These are phyloP conservation scores for Chlorencoelia australis DNA, from an alignment of 2,329 filamentous ascomycete genomes.

Conservation along the genomic window DNA sequence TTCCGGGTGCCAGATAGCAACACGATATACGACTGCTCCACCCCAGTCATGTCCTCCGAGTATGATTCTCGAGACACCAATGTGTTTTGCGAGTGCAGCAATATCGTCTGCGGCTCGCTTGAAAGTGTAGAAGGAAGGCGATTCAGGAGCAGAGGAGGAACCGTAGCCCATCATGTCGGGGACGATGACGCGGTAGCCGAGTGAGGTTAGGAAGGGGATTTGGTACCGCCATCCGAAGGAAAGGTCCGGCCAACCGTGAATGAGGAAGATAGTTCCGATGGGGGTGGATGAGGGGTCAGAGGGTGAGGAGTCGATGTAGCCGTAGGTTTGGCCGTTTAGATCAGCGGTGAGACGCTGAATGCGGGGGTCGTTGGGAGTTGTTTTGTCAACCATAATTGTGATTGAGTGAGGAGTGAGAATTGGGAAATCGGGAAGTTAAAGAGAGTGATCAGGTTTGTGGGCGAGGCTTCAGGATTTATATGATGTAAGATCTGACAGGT, in stretches of 20 bases:
- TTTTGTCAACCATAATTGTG: conserved; percentile 51
- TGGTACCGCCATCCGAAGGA: conserved; percentile 84
- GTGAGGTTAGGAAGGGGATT: conserved; percentile 62
- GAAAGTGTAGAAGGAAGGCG: conserved; percentile 53
- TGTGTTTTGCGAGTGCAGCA: conserved; percentile 52
- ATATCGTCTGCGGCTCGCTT: conserved; percentile 70
- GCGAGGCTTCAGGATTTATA: too few species aligned
- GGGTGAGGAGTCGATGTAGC: conserved; percentile 39
- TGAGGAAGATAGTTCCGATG: conserved; percentile 39
- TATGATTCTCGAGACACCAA: conserved; percentile 48
- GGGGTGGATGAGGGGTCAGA: conserved; percentile 38
- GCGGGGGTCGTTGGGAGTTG: conserved; percentile 55
- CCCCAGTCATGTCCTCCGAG: conserved; percentile 89
- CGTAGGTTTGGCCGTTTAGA: conserved; percentile 63
- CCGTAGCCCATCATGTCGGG: conserved; percentile 85
- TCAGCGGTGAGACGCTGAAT: conserved; percentile 52
- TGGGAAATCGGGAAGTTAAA: too few species aligned
- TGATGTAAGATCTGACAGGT: too few species aligned
- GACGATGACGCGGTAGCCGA: conserved; percentile 69
- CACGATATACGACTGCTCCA: conserved; percentile 64
- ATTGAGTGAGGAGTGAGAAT: too few species aligned
- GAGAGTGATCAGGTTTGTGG: too few species aligned
- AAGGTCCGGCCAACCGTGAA: conserved; percentile 67
- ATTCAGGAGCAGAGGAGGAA: conserved; percentile 58
- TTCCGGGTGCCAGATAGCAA: conserved; percentile 62